phyloP scores from a whole-genome alignment of 1,284 basidiomycete genomes.

The Fomitiporia mediterranea region DNA sequence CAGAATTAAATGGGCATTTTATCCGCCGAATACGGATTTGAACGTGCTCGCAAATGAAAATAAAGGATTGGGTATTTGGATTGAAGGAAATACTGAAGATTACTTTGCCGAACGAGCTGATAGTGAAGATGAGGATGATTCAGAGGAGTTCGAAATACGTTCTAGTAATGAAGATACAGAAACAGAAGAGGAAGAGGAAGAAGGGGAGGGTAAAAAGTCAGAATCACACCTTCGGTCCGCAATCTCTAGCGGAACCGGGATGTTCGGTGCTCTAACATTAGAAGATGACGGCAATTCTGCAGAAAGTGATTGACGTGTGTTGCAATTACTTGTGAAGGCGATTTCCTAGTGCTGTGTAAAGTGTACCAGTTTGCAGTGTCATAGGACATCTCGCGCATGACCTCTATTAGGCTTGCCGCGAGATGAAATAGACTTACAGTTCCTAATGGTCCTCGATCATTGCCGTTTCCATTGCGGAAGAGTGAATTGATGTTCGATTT shows the following conservation, averaged over 20 bases:
- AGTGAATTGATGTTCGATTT: neutral
- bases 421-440: neutral
- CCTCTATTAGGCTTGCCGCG: neutral
- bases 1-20: slow-evolving; percentile 78
- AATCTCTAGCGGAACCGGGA: slow-evolving; percentile 1
- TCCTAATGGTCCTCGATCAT: neutral
- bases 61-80: slow-evolving; percentile 52
- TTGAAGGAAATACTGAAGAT: slow-evolving; percentile 36
- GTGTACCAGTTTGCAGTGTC: neutral
- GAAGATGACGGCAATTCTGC: neutral
- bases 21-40: slow-evolving; percentile 53
- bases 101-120: slow-evolving; percentile 23
- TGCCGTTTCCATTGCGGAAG: neutral
- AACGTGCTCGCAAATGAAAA: slow-evolving; percentile 22
- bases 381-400: neutral
- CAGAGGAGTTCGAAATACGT: neutral
- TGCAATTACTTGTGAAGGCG: neutral
- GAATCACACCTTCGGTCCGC: neutral
- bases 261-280: slow-evolving; percentile 11
- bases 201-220: neutral
- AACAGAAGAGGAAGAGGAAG: neutral
- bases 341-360: neutral
- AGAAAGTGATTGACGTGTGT: neutral
- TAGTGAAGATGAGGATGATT: slow-evolving; percentile 11
- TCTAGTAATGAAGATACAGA: neutral